Base-by-base conservation (phyloP, 768 basidiomycete genomes). In the Tremella fuciformis region DNA sequence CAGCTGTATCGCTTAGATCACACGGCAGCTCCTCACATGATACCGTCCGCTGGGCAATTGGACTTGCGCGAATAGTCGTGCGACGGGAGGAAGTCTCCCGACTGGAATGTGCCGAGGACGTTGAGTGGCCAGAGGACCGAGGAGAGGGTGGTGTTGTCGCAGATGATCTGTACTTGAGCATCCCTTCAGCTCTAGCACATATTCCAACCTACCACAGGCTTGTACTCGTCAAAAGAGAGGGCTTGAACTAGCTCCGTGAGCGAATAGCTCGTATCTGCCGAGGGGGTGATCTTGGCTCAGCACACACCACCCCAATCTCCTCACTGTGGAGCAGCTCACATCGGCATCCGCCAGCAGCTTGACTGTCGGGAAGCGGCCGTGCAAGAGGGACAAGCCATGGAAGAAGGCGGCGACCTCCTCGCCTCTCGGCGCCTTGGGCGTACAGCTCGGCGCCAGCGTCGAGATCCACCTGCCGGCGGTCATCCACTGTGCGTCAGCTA, bases 321-420 rank as follows among this genome's bases (percentile, higher is more conserved):
- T 50, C 49, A n/a, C 42, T 22, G 19, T 22, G 65, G 69, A 15
- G 34, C 16, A 8, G 66, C 75, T 63, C 47, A 76, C 75, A 57
- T 75, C 70, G n/a, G 73, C 61, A 21, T 71, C 65, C 1, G 67
- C 59, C 0, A 76, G 65, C 0, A 66, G 26, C n/a, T 68, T 54
- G 19, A 58, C 65, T 7, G 70, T 62, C 0, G 63, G 55, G 13
- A 73, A 62, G 1, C 41, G 44, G 11, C 46, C 40, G 16, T 76
- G 71, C 22, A 76, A 49, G 22, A 68, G 53, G 53, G 71, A 69
- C 11, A 76, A 26, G 1, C 53, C 57, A 24, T 65, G 53, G 57
- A 76, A 75, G 64, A 70, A 76, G 11, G 59, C 51, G 1, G 73
- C 63, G 18, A 76, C 74, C 73, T 66, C 67, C 26, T 58, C 37